Evolutionary conservation across 768 basidiomycete genomes (phyloP).

Genomic region (Rhodocollybia butyracea): DNA sequence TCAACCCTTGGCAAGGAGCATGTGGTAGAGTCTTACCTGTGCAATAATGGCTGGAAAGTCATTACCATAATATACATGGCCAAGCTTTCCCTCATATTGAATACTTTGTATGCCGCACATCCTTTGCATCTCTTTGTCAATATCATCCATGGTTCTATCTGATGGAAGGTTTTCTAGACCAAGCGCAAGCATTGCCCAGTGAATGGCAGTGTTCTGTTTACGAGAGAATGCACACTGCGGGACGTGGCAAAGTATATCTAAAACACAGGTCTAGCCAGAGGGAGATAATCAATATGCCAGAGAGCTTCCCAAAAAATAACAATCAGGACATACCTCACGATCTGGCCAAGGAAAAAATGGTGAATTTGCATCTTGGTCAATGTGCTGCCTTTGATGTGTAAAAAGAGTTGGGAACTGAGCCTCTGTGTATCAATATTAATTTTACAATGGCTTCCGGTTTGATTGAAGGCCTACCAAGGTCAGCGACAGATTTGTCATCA

Average conservation of each 20-base stretch:
- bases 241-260: constrained; percentile 28
- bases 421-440: background rate
- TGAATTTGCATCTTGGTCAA: background rate
- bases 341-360: constrained; percentile 10
- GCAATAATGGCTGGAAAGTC: constrained; percentile 22
- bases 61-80: constrained; percentile 18
- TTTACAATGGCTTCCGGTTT: background rate
- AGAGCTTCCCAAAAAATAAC: too few species aligned
- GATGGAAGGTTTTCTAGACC: constrained; percentile 21
- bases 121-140: constrained; percentile 11
- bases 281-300: background rate
- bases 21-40: too few species aligned
- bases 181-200: constrained; percentile 22
- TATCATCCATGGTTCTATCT: constrained; percentile 4
- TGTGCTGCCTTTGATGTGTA: background rate
- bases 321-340: constrained; percentile 16
- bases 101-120: constrained; percentile 16
- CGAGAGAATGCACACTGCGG: constrained; percentile 28
- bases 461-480: background rate
- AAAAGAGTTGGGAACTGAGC: background rate
- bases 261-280: constrained; percentile 24
- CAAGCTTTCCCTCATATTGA: constrained; percentile 15
- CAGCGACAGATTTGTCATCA: background rate
- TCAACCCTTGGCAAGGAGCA: too few species aligned
- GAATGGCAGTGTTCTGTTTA: constrained; percentile 24